These are phyloP conservation scores for Diaporthe sp. DNA, from an alignment of 2,329 filamentous ascomycete genomes.

Conservation along the genomic window DNA sequence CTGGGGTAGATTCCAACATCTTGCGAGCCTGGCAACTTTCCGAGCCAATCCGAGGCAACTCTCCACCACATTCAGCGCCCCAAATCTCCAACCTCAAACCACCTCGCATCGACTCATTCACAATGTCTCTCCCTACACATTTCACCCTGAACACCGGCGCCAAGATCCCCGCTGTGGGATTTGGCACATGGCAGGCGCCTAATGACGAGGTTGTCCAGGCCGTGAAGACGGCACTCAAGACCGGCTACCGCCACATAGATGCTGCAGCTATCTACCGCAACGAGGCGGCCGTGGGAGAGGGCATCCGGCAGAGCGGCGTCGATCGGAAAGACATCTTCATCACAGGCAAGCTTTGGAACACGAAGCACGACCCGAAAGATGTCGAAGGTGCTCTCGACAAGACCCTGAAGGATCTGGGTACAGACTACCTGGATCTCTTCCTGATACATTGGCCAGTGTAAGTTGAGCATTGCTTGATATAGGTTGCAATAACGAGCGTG, in stretches of 20 bases:
- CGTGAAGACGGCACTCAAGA: conserved; percentile 59
- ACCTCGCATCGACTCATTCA: neutral
- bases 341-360: conserved; percentile 52
- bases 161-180: conserved; percentile 55
- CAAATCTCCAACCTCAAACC: neutral
- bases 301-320: conserved; percentile 42
- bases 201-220: conserved; percentile 60
- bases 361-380: conserved; percentile 45
- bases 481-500: rapidly evolving
- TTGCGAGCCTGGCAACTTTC: neutral
- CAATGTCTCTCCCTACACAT: conserved; percentile 19
- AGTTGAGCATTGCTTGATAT: neutral
- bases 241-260: conserved; percentile 55
- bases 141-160: conserved; percentile 57
- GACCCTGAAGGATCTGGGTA: conserved; percentile 47
- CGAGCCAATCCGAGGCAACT: conserved; percentile 1
- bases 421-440: conserved; percentile 50
- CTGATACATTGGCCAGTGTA: conserved; percentile 52
- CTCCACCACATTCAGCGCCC: neutral
- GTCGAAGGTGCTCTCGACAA: conserved; percentile 47
- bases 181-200: conserved; percentile 54
- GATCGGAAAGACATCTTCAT: conserved; percentile 48
- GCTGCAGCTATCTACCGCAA: conserved; percentile 43
- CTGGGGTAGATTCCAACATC: neutral
- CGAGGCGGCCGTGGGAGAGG: conserved; percentile 39